phyloP scores from a whole-genome alignment of 2,329 filamentous ascomycete genomes.

The Cytospora chrysosperma region DNA sequence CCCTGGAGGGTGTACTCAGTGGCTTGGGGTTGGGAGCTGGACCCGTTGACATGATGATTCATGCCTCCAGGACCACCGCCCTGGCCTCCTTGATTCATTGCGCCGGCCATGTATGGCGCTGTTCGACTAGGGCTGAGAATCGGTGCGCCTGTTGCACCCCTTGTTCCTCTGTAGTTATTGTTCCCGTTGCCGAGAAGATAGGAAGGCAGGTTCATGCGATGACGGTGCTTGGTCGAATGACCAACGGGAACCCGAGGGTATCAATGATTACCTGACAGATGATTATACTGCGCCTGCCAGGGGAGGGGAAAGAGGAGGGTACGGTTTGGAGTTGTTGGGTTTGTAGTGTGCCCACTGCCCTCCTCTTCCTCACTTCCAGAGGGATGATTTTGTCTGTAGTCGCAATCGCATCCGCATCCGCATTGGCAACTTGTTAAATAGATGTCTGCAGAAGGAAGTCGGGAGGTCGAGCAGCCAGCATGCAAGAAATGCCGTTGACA shows the following conservation, averaged over 20 bases:
- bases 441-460: background rate
- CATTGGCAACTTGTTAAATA: background rate
- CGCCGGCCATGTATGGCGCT: constrained; percentile 19
- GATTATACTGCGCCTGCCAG: background rate
- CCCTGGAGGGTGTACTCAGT: constrained; percentile 67
- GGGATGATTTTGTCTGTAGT: constrained; percentile 5
- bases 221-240: constrained; percentile 14
- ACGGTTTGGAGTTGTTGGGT: background rate
- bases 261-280: background rate
- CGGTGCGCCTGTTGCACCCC: constrained; percentile 18
- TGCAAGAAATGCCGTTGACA: constrained; percentile 15
- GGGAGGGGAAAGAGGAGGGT: background rate
- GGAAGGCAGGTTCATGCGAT: constrained; percentile 8
- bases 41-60: constrained; percentile 21
- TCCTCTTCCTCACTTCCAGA: constrained; percentile 13
- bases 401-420: constrained; percentile 20
- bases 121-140: constrained; percentile 8
- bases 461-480: constrained; percentile 1
- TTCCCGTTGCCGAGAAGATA: constrained; percentile 6
- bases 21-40: constrained; percentile 52
- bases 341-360: background rate
- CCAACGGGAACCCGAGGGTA: background rate
- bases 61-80: constrained; percentile 20
- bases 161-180: constrained; percentile 1
- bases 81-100: constrained; percentile 23